These are phyloP conservation scores for Boletellus ananiceps DNA, from an alignment of 768 basidiomycete species.

Conservation along the genomic window DNA sequence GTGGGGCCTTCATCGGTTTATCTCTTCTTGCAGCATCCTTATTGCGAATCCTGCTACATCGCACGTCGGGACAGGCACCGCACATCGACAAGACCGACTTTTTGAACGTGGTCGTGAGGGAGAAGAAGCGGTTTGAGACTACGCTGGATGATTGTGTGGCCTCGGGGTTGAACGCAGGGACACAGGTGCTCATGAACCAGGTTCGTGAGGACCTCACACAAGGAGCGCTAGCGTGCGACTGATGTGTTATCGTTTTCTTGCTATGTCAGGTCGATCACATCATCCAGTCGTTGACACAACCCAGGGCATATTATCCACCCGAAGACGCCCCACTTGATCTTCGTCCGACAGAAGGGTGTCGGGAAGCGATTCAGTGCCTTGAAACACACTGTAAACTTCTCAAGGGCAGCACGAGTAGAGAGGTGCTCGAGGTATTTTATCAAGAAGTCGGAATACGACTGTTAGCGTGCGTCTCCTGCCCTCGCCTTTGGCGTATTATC, in stretches of 20 bases:
- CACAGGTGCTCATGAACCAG: slow-evolving; percentile 94
- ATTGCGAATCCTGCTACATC: not conserved
- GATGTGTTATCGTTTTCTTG: not conserved
- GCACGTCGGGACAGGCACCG: slow-evolving; percentile 46
- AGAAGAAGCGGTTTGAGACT: slow-evolving; percentile 96
- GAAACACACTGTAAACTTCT: slow-evolving; percentile 88
- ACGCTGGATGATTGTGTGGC: slow-evolving; percentile 91
- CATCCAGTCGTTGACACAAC: slow-evolving; percentile 73
- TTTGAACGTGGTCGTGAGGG: slow-evolving; percentile 85
- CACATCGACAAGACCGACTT: slow-evolving; percentile 95
- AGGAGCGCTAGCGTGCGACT: not conserved
- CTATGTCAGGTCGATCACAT: slow-evolving; percentile 81
- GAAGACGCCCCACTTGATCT: slow-evolving; percentile 78
- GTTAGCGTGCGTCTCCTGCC: slow-evolving; percentile 54
- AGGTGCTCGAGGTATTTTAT: slow-evolving; percentile 96
- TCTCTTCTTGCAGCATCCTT: not conserved
- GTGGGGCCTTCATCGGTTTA: not conserved
- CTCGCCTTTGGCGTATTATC: not conserved
- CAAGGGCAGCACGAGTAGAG: slow-evolving; percentile 90
- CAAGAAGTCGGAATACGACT: slow-evolving; percentile 93
- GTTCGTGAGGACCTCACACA: slow-evolving; percentile 33
- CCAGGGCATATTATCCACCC: slow-evolving; percentile 86
- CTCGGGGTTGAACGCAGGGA: slow-evolving; percentile 89
- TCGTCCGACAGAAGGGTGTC: slow-evolving; percentile 81
- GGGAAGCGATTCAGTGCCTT: slow-evolving; percentile 84